phyloP scores from a whole-genome alignment of 2,329 filamentous ascomycete genomes.

The Epichloe amarillans region DNA sequence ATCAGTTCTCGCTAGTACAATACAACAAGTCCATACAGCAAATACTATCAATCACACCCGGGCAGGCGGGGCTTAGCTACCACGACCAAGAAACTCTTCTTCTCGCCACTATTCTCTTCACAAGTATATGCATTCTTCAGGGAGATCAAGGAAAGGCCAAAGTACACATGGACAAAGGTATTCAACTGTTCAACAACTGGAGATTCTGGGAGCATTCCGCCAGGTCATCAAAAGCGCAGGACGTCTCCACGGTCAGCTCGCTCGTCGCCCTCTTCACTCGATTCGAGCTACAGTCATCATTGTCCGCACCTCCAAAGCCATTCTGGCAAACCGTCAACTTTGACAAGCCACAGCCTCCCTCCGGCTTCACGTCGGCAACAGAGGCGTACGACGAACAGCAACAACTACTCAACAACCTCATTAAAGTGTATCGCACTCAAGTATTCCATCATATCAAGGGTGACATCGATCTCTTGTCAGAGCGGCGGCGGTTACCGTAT shows the following conservation, averaged over 20 bases:
- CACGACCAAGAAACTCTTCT: conserved; percentile 7
- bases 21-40: conserved; percentile 6
- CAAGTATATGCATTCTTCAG: conserved; percentile 7
- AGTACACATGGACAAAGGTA: conserved; percentile 5
- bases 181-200: conserved; percentile 7
- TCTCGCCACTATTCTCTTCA: conserved; percentile 5
- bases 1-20: conserved; percentile 7
- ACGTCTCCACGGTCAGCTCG: conserved; percentile 1
- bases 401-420: not conserved
- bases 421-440: conserved; percentile 1
- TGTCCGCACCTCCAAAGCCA: not conserved
- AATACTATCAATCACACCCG: conserved; percentile 3
- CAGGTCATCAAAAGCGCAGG: not conserved
- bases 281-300: conserved; percentile 5
- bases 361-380: not conserved
- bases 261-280: conserved; percentile 8
- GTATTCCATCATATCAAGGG: not conserved
- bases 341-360: not conserved
- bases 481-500: not conserved
- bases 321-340: not conserved
- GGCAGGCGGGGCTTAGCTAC: not conserved
- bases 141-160: conserved; percentile 6
- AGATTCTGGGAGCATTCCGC: conserved; percentile 4
- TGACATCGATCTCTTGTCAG: not conserved
- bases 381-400: conserved; percentile 3